Conservation (phyloP, 345 rosid species). For the Gossypium herbaceum region DNA sequence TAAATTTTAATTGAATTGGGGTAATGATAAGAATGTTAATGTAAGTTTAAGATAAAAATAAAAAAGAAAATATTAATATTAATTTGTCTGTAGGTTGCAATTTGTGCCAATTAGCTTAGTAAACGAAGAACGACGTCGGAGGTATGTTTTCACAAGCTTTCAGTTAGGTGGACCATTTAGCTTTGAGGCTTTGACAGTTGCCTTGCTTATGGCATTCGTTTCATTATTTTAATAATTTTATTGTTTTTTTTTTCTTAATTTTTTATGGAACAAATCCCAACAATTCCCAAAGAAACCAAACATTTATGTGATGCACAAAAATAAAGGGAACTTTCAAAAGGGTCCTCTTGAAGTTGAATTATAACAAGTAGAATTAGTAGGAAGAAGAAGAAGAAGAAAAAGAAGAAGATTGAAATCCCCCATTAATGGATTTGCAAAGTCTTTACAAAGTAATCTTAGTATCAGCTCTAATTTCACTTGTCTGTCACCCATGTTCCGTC, state of each 20-base stretch:
- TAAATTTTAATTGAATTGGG: too few species aligned
- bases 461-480: conserved; percentile 42
- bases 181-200: neutral
- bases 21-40: too few species aligned
- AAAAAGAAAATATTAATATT: too few species aligned
- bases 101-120: too few species aligned
- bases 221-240: neutral
- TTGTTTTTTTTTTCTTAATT: neutral
- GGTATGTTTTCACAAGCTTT: too few species aligned
- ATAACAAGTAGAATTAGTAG: conserved; percentile 7
- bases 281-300: neutral
- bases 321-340: conserved; percentile 8
- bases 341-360: neutral
- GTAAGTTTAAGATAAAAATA: too few species aligned
- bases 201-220: too few species aligned
- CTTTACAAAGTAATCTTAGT: conserved; percentile 28
- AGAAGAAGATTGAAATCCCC: neutral
- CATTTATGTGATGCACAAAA: conserved; percentile 27
- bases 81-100: too few species aligned
- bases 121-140: too few species aligned
- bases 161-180: neutral
- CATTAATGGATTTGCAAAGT: conserved; percentile 56
- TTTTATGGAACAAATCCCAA: too few species aligned
- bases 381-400: neutral
- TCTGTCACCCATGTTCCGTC: conserved; percentile 40